Percentiles rank a stretch among this genome's conserved stretches.
phyloP scores from a whole-genome alignment of 192 early-diverging fungal species.

The Rhizophagus clarus region DNA sequence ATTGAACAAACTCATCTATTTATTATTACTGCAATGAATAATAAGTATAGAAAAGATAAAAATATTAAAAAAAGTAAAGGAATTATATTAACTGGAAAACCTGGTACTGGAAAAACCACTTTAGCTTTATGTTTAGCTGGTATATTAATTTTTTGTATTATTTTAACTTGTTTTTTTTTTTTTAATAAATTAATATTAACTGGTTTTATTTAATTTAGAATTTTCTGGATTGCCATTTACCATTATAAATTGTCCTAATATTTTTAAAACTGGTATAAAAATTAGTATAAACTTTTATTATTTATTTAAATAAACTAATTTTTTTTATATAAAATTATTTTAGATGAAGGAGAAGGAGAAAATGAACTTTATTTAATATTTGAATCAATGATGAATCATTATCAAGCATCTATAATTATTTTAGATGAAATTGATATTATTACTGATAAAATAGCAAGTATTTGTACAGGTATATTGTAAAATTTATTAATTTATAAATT shows the following conservation, averaged over 20 bases:
- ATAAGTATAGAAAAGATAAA: not conserved
- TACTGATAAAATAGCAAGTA: slow-evolving; percentile 33
- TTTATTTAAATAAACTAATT: not conserved
- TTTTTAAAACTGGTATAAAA: slow-evolving; percentile 49
- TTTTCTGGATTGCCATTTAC: slow-evolving; percentile 47
- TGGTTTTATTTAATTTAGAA: slow-evolving; percentile 7
- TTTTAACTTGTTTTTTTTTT: not conserved
- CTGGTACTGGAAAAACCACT: slow-evolving; percentile 57
- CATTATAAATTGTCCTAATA: slow-evolving; percentile 51
- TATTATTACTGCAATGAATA: slow-evolving; percentile 17
- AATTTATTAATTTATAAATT: not conserved
- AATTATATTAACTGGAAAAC: slow-evolving; percentile 47
- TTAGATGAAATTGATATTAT: slow-evolving; percentile 62
- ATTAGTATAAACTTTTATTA: not conserved
- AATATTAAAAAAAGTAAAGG: slow-evolving; percentile 37
- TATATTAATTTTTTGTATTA: not conserved
- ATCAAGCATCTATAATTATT: slow-evolving; percentile 50
- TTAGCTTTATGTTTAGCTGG: slow-evolving; percentile 47
- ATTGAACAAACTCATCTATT: slow-evolving; percentile 36
- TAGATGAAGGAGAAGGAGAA: slow-evolving; percentile 62
- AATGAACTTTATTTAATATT: slow-evolving; percentile 47
- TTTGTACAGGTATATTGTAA: slow-evolving; percentile 35
- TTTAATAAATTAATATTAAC: not conserved
- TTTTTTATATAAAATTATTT: not conserved
- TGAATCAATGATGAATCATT: slow-evolving; percentile 26